These are phyloP conservation scores for Hyaloscypha finlandica DNA, from an alignment of 495 filamentous ascomycete genomes.

Conservation along the genomic window DNA sequence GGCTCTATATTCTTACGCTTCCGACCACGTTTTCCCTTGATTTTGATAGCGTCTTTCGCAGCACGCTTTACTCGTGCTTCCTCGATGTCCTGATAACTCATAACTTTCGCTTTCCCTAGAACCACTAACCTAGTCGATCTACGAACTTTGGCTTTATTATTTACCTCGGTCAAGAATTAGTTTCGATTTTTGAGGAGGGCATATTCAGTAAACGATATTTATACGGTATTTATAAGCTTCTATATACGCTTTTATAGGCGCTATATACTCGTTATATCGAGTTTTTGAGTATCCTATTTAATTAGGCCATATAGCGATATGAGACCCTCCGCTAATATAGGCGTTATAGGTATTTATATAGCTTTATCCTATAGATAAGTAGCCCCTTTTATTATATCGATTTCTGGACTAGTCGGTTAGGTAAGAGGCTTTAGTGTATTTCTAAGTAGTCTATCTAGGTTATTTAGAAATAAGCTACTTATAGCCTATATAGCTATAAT, in stretches of 20 bases:
- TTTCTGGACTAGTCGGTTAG: conserved; percentile 26
- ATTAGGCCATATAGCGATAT: conserved; percentile 34
- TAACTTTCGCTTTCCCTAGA: too few species aligned
- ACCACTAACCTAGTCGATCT: too few species aligned
- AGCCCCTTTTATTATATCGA: conserved; percentile 22
- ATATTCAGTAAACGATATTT: background rate
- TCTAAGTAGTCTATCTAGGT: conserved; percentile 38
- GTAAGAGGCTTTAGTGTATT: conserved; percentile 18
- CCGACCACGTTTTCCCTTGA: too few species aligned
- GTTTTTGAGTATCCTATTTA: conserved; percentile 31
- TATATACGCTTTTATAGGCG: conserved; percentile 30
- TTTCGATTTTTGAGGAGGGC: conserved; percentile 1
- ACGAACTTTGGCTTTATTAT: too few species aligned
- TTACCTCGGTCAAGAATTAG: background rate
- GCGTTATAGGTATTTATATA: conserved; percentile 30
- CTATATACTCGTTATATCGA: conserved; percentile 33
- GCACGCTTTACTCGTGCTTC: too few species aligned
- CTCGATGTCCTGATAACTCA: too few species aligned
- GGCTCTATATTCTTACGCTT: too few species aligned
- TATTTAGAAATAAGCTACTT: conserved; percentile 36
- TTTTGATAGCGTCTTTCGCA: too few species aligned
- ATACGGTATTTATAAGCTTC: conserved; percentile 23
- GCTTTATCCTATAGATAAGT: conserved; percentile 26
- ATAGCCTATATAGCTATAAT: too few species aligned
- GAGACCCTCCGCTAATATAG: conserved; percentile 26